phyloP scores from a whole-genome alignment of 2,329 filamentous ascomycete species.

The Cytospora schulzeri region DNA sequence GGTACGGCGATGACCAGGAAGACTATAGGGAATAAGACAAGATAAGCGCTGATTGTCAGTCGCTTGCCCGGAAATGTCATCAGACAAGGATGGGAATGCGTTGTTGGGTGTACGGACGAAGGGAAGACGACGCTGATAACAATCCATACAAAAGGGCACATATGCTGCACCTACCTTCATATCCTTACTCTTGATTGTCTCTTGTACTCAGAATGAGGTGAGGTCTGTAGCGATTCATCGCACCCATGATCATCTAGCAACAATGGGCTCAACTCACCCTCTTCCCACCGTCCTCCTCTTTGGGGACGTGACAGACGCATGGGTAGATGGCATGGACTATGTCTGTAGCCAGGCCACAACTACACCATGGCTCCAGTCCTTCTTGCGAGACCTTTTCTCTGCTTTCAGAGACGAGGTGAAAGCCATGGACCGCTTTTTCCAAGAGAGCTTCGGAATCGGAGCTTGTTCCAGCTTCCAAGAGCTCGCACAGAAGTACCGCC shows the following conservation, averaged over 20 bases:
- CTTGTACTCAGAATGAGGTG: neutral
- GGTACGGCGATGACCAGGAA: neutral
- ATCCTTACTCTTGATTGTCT: neutral
- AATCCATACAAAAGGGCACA: slow-evolving; percentile 3
- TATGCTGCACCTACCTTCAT: slow-evolving; percentile 1
- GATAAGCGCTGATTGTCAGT: neutral
- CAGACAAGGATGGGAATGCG: neutral
- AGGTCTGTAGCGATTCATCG: slow-evolving; percentile 8
- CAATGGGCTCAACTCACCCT: slow-evolving; percentile 7
- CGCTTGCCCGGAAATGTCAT: neutral
- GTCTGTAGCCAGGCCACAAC: slow-evolving; percentile 8
- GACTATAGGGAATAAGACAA: slow-evolving; percentile 1
- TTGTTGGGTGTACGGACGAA: neutral
- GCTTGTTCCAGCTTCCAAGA: slow-evolving; percentile 6
- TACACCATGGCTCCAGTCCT: slow-evolving; percentile 12
- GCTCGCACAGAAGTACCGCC: slow-evolving; percentile 4
- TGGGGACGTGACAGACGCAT: slow-evolving; percentile 13
- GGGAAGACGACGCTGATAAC: neutral
- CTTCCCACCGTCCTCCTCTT: slow-evolving; percentile 5
- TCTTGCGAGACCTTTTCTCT: slow-evolving; percentile 5
- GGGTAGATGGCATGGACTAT: slow-evolving; percentile 13
- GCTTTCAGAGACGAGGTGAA: slow-evolving; percentile 1
- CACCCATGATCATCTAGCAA: neutral
- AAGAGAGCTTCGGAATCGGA: slow-evolving; percentile 2
- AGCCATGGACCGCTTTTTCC: slow-evolving; percentile 3